Percentiles rank a stretch among this genome's conserved stretches.
Evolutionary conservation across 1,284 basidiomycete genomes (phyloP).

Genomic region (Tilletia walkeri): DNA sequence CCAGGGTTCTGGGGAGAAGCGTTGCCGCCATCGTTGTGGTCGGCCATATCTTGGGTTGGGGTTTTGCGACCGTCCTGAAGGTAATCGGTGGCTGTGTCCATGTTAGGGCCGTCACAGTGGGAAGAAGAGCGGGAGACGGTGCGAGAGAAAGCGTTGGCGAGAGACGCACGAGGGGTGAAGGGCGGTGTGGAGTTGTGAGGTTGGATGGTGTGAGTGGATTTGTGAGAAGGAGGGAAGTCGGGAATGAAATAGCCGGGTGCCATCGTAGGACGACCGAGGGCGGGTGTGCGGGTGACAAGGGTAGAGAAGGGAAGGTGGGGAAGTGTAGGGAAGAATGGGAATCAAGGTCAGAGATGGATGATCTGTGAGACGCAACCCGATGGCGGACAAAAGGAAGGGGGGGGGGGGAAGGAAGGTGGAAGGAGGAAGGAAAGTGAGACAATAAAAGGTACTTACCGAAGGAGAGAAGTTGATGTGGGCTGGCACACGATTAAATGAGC

Average conservation of each 20-base stretch:
- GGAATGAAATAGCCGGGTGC: too few species aligned
- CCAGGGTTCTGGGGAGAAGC: neutral
- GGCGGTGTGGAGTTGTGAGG: slow-evolving; percentile 13
- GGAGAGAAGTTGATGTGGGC: neutral
- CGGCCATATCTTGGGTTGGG: slow-evolving; percentile 7
- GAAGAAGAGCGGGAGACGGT: slow-evolving; percentile 3
- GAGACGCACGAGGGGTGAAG: neutral
- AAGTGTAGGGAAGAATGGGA: too few species aligned
- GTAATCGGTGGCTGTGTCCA: neutral
- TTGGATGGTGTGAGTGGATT: neutral
- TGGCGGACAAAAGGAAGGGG: too few species aligned
- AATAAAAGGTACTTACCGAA: neutral
- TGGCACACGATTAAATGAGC: neutral
- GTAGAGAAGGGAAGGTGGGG: neutral
- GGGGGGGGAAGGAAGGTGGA: too few species aligned
- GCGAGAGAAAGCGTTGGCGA: neutral
- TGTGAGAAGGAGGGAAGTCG: neutral
- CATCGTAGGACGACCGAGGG: too few species aligned
- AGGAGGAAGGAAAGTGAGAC: neutral
- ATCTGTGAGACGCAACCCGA: too few species aligned
- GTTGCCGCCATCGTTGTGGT: neutral
- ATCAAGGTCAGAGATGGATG: neutral
- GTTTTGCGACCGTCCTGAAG: neutral
- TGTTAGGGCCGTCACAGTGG: neutral
- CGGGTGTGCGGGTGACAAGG: too few species aligned